phyloP scores from a whole-genome alignment of 495 filamentous ascomycete species.

The Hypoxylon subgilvum region DNA sequence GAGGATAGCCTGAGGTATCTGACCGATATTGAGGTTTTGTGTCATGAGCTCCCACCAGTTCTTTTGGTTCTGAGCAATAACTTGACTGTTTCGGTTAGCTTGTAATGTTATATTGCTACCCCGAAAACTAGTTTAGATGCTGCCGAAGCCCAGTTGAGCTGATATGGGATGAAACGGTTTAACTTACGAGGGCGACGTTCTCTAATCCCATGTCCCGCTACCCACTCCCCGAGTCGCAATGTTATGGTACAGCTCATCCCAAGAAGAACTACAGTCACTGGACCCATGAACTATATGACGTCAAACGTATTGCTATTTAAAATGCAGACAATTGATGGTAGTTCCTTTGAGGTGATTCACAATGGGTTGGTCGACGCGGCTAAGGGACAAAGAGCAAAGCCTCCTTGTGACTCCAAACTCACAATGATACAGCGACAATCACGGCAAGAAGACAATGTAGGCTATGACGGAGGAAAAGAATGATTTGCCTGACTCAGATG shows the following conservation, averaged over 20 bases:
- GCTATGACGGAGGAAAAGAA: conserved; percentile 14
- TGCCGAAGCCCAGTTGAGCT: too few species aligned
- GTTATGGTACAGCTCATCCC: too few species aligned
- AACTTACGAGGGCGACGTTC: too few species aligned
- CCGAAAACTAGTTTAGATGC: too few species aligned
- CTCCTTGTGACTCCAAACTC: conserved; percentile 8
- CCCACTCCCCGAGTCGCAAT: too few species aligned
- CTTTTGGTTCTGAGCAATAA: conserved; percentile 86
- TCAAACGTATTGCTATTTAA: neutral
- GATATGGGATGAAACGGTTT: too few species aligned
- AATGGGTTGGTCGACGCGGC: conserved; percentile 16
- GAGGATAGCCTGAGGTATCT: conserved; percentile 73
- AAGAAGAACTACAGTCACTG: too few species aligned
- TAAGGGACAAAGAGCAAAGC: conserved; percentile 12
- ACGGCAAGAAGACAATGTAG: neutral
- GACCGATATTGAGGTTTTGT: conserved; percentile 76
- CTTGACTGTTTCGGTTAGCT: conserved; percentile 87
- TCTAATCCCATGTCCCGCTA: too few species aligned
- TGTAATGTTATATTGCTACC: conserved; percentile 48
- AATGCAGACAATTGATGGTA: neutral
- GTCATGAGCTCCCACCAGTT: conserved; percentile 69
- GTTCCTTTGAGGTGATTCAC: conserved; percentile 15
- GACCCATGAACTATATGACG: conserved; percentile 1
- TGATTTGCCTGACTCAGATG: conserved; percentile 10
- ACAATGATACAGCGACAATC: conserved; percentile 20